Evolutionary conservation across 164 flowering plant species (phyloP).

Genomic region (Aristolochia californica): DNA sequence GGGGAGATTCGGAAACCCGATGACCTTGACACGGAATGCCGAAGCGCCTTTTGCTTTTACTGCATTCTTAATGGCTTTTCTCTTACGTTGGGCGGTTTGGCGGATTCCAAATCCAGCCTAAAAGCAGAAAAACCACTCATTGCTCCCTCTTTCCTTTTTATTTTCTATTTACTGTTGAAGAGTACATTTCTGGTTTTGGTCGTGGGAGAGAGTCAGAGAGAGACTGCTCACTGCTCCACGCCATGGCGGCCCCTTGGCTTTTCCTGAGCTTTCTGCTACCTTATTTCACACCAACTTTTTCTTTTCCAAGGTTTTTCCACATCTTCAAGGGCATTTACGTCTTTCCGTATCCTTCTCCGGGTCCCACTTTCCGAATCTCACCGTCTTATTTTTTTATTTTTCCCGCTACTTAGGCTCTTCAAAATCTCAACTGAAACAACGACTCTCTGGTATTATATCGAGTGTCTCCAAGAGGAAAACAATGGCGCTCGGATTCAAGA

Average conservation of each 20-base stretch:
- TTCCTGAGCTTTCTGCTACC: background rate
- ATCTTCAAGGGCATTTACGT: background rate
- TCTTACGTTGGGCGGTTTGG: conserved; percentile 12
- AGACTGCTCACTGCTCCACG: too few relatives aligned
- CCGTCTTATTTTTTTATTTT: background rate
- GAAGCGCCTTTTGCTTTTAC: conserved; percentile 4
- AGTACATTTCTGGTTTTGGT: too few relatives aligned
- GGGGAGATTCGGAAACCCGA: conserved; percentile 3
- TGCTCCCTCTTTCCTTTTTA: background rate
- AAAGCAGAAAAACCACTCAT: conserved; percentile 26
- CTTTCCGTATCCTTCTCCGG: too few relatives aligned
- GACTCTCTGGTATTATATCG: background rate
- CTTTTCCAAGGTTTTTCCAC: background rate
- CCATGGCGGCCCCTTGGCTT: background rate
- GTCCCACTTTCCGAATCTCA: too few relatives aligned
- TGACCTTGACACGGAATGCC: background rate
- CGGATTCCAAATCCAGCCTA: conserved; percentile 38
- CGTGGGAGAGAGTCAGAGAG: too few relatives aligned
- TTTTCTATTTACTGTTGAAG: too few relatives aligned
- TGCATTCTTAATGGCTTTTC: background rate
- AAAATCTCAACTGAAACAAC: background rate
- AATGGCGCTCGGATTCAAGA: background rate
- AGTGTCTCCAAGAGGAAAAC: background rate
- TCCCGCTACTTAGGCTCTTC: background rate
- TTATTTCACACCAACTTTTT: background rate